Percentiles rank a stretch among this genome's conserved stretches.
phyloP scores from a whole-genome alignment of 1,139 yeast species.

The Zygotorulaspora mrakii region DNA sequence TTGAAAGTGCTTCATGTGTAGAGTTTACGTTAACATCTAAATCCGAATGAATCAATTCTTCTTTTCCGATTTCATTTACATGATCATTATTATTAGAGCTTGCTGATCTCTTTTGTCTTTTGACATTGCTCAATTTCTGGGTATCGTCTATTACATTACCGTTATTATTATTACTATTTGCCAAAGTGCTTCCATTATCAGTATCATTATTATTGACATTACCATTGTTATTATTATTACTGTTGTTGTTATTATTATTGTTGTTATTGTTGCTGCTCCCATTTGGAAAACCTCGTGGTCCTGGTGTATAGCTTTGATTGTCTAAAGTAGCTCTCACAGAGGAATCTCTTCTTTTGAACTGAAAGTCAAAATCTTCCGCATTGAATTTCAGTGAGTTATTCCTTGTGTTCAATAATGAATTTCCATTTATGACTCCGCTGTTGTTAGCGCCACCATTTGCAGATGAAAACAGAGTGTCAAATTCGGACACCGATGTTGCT shows the following conservation, averaged over 20 bases:
- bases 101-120: slow-evolving; percentile 11
- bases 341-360: slow-evolving; percentile 30
- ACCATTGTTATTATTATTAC: slow-evolving; percentile 1
- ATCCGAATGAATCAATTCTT: slow-evolving; percentile 11
- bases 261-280: neutral
- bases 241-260: neutral
- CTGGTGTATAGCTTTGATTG: slow-evolving; percentile 13
- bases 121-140: slow-evolving; percentile 12
- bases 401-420: slow-evolving; percentile 18
- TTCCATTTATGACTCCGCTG: neutral
- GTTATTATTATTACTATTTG: neutral
- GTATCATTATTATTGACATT: neutral
- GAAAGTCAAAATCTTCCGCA: slow-evolving; percentile 31
- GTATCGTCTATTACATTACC: slow-evolving; percentile 1
- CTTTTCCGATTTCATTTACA: slow-evolving; percentile 4
- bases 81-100: slow-evolving; percentile 9
- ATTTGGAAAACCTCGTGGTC: slow-evolving; percentile 8
- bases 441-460: slow-evolving; percentile 3
- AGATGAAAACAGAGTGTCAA: slow-evolving; percentile 22
- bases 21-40: slow-evolving; percentile 14
- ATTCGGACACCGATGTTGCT: slow-evolving; percentile 11
- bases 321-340: slow-evolving; percentile 28
- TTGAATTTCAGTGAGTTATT: slow-evolving; percentile 29
- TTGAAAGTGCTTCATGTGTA: slow-evolving; percentile 15
- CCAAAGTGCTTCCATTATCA: neutral